Base-by-base conservation (phyloP, 352 stramenopile species). In the Globisporangium cylindrosporum region DNA sequence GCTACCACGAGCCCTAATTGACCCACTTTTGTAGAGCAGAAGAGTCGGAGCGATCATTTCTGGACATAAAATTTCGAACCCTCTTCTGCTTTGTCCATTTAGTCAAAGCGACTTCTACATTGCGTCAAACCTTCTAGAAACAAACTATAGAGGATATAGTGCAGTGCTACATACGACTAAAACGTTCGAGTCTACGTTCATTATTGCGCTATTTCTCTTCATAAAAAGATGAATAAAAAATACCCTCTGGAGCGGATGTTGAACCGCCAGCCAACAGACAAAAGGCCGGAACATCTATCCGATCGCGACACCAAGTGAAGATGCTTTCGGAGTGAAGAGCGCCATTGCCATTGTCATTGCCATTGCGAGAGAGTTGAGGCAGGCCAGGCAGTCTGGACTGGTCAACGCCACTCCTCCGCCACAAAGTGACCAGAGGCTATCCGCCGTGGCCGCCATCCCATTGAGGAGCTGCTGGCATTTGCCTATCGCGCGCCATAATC, bases 1-100 rank as follows among this genome's bases (percentile, higher is more conserved):
- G 41, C 15, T n/a, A 48, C 15, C 41, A 48, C 41, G 15, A 48
- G 7, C n/a, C 18, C 46, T 5, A 49, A n/a, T n/a, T 49, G 56
- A 25, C 32, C 20, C 56, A 20, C n/a, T 61, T 61, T 61, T 20
- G 24, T 53, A 12, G 22, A 24, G 61, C 62, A 60, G 62, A 67
- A 60, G 49, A 67, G 58, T 20, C 62, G 62, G 62, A 67, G 38
- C 24, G 34, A 51, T 32, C 58, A 38, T 48, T 61, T 61, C 29
- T 61, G 56, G 36, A 62, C 59, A 27, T 20, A 41, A 56, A 64
- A 46, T n/a, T 22, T 57, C 41, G 59, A 57, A 29, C 41, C 14
- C 54, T 41, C 27, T 25, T 60, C 27, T 60, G 54, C 54, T 54
- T 64, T 64, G 59, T 34, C 29, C 59, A 38, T 29, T 64, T 64